These are phyloP conservation scores for Gossypium aridum DNA, from an alignment of 441 rosid genomes.

Conservation along the genomic window DNA sequence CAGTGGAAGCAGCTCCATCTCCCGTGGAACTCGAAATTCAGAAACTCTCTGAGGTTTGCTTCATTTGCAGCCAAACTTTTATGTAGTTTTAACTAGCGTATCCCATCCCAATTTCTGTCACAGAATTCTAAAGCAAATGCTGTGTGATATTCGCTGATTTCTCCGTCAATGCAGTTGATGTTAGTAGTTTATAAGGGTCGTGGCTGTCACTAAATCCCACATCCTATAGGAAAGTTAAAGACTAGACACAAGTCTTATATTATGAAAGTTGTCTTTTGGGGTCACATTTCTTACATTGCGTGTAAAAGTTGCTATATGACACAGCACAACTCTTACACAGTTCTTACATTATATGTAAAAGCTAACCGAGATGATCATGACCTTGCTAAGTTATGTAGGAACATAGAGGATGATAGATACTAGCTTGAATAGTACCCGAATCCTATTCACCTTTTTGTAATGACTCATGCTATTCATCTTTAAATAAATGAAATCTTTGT, in stretches of 20 bases:
- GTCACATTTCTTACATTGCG: neutral
- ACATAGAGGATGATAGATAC: too few species aligned
- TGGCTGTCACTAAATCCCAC: neutral
- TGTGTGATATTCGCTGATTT: neutral
- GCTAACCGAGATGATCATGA: too few species aligned
- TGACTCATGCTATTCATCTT: too few species aligned
- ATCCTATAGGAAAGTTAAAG: neutral
- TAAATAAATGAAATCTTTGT: too few species aligned
- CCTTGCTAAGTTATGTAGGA: too few species aligned
- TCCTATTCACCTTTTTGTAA: too few species aligned
- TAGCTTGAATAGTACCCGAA: too few species aligned
- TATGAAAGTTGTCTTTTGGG: neutral
- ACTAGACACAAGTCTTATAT: neutral
- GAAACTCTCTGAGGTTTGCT: conserved; percentile 60
- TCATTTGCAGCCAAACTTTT: neutral
- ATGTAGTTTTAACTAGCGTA: neutral
- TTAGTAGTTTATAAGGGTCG: neutral
- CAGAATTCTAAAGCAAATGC: neutral
- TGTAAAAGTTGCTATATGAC: too few species aligned
- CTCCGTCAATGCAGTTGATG: neutral
- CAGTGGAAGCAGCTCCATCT: conserved; percentile 52
- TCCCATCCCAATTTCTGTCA: neutral
- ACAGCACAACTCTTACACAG: neutral
- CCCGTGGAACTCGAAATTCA: conserved; percentile 55
- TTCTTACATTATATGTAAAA: neutral